phyloP scores from a whole-genome alignment of 106 monocot genomes.

The Acorus calamus region DNA sequence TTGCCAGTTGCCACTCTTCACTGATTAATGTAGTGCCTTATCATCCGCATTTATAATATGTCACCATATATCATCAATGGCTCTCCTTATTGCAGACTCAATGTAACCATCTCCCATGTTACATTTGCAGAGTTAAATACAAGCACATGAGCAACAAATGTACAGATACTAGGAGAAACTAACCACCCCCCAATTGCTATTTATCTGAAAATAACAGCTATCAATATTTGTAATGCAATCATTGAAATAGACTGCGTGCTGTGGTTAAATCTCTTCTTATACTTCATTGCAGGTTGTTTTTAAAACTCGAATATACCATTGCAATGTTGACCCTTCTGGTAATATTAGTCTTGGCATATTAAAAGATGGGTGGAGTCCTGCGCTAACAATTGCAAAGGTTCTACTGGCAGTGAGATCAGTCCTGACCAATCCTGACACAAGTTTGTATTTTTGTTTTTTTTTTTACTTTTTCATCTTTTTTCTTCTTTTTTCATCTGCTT shows the following conservation, averaged over 20 bases:
- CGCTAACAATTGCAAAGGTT: constrained; percentile 80
- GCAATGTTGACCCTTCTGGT: constrained; percentile 67
- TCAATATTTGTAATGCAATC: no score
- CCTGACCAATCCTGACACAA: constrained; percentile 71
- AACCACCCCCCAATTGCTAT: no score
- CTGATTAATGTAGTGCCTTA: no score
- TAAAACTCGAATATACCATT: constrained; percentile 89
- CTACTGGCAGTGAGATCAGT: constrained; percentile 61
- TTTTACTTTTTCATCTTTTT: not conserved
- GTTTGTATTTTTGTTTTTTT: constrained; percentile 23
- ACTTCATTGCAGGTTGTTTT: constrained; percentile 47
- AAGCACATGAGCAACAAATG: no score
- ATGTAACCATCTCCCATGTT: no score
- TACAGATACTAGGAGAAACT: no score
- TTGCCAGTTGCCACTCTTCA: no score
- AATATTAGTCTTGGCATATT: constrained; percentile 62
- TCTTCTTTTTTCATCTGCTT: not conserved
- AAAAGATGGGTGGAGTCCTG: constrained; percentile 86
- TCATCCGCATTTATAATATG: no score
- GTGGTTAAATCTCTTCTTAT: not conserved
- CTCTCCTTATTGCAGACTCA: no score
- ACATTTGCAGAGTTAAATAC: no score
- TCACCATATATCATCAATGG: no score
- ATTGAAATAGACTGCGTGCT: not conserved
- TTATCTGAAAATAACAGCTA: no score